Conservation (phyloP, 2,329 filamentous ascomycete genomes). For the Diaporthe sp. region DNA sequence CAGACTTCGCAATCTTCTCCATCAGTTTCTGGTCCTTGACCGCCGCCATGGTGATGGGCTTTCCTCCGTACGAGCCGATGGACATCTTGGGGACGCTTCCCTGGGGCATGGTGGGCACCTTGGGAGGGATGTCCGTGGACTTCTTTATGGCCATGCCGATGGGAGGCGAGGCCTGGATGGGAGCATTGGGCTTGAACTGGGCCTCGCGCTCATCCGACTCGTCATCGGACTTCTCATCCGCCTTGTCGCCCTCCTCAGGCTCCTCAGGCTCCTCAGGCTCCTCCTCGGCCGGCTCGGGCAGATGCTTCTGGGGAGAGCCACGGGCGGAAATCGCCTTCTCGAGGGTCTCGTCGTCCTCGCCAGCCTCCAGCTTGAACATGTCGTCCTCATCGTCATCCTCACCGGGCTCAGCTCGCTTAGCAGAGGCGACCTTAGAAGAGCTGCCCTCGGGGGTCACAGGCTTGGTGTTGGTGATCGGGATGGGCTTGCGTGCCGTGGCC, state of each 20-base stretch:
- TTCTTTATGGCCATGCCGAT: slow-evolving; percentile 19
- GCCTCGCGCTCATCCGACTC: background rate
- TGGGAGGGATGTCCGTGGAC: slow-evolving; percentile 29
- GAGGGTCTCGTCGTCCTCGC: slow-evolving; percentile 29
- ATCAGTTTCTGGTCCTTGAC: slow-evolving; percentile 38
- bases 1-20: slow-evolving; percentile 53
- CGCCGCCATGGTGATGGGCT: slow-evolving; percentile 47
- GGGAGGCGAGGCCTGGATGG: slow-evolving; percentile 28
- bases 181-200: slow-evolving; percentile 15
- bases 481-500: background rate
- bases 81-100: slow-evolving; percentile 42
- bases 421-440: background rate
- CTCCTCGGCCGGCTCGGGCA: slow-evolving; percentile 21
- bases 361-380: slow-evolving; percentile 25
- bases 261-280: slow-evolving; percentile 30
- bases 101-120: slow-evolving; percentile 33
- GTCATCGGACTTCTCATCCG: slow-evolving; percentile 15
- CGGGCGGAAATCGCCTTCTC: slow-evolving; percentile 30
- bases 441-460: background rate
- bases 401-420: background rate
- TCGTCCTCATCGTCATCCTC: background rate
- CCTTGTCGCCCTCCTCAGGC: slow-evolving; percentile 5
- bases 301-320: slow-evolving; percentile 27
- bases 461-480: background rate
- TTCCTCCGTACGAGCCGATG: slow-evolving; percentile 57